Conservation (phyloP, 2,329 filamentous ascomycete genomes). For the Clonostachys byssicola region DNA sequence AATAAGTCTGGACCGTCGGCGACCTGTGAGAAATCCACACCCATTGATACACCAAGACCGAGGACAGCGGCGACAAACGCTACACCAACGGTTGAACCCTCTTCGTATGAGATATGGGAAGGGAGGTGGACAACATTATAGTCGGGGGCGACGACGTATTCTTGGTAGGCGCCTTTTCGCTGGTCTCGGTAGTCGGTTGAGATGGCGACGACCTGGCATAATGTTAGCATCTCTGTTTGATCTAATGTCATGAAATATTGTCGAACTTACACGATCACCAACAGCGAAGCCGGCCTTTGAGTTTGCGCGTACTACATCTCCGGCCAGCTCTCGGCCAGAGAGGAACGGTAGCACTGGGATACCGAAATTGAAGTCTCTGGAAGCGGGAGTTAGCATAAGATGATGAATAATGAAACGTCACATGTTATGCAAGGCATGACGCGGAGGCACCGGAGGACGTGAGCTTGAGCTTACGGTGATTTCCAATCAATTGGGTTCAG, state of each 20-base stretch:
- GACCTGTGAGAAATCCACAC: slow-evolving; percentile 55
- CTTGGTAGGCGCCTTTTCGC: slow-evolving; percentile 67
- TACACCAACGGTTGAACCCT: slow-evolving; percentile 62
- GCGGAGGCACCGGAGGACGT: not conserved
- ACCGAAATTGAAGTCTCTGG: slow-evolving; percentile 66
- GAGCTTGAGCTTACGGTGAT: slow-evolving; percentile 49
- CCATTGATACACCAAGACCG: slow-evolving; percentile 65
- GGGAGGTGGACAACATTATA: slow-evolving; percentile 65
- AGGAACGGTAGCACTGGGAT: slow-evolving; percentile 66
- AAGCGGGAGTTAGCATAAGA: not conserved
- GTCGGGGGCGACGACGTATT: slow-evolving; percentile 61
- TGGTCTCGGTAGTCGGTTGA: slow-evolving; percentile 72
- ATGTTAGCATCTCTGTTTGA: not conserved
- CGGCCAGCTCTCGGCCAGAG: slow-evolving; percentile 66
- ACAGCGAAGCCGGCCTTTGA: slow-evolving; percentile 41
- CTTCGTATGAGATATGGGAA: slow-evolving; percentile 40
- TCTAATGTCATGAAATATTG: too few relatives aligned
- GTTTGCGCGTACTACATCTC: slow-evolving; percentile 47
- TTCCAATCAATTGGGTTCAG: slow-evolving; percentile 78
- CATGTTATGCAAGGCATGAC: not conserved
- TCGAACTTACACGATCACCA: slow-evolving; percentile 44
- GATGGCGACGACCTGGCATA: slow-evolving; percentile 51
- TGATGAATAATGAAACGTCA: not conserved
- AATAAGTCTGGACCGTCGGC: slow-evolving; percentile 56
- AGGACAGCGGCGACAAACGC: slow-evolving; percentile 68